phyloP scores from a whole-genome alignment of 2,329 filamentous ascomycete genomes.

The Claviceps sp. region DNA sequence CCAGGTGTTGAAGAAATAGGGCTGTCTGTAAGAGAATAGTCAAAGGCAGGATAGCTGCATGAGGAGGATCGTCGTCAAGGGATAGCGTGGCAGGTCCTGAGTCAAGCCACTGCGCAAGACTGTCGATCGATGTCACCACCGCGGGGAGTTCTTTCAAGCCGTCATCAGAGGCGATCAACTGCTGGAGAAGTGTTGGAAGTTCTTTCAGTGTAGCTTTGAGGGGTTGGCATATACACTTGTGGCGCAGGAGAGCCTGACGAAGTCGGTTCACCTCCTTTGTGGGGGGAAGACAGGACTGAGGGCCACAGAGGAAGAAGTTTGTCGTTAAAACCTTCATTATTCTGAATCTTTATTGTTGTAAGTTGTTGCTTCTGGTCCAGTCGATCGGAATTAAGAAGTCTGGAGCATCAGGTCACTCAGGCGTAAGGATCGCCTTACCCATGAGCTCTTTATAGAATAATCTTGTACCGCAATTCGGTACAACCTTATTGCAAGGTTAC shows the following conservation, averaged over 20 bases:
- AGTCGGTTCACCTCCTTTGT: not conserved
- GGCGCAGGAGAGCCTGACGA: not conserved
- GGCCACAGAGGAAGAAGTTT: not conserved
- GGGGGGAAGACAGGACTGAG: not conserved
- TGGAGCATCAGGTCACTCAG: not conserved
- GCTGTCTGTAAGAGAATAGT: not conserved
- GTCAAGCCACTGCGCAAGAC: not conserved
- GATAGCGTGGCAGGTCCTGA: not conserved
- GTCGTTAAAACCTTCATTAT: not conserved
- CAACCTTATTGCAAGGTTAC: not conserved
- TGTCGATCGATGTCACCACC: not conserved
- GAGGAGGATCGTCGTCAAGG: not conserved
- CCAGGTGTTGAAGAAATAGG: not conserved
- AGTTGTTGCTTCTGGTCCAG: not conserved
- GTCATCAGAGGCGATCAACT: not conserved
- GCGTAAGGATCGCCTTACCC: no score
- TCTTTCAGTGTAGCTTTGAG: not conserved
- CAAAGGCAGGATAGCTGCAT: not conserved
- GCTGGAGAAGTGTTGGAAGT: not conserved
- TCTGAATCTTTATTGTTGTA: not conserved
- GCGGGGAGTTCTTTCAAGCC: not conserved
- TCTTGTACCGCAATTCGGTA: not conserved
- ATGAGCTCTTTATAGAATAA: not conserved
- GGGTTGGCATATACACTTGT: not conserved
- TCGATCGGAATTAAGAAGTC: not conserved